These are phyloP conservation scores for Articulospora tetracladia DNA, from an alignment of 495 filamentous ascomycete species.

Conservation along the genomic window DNA sequence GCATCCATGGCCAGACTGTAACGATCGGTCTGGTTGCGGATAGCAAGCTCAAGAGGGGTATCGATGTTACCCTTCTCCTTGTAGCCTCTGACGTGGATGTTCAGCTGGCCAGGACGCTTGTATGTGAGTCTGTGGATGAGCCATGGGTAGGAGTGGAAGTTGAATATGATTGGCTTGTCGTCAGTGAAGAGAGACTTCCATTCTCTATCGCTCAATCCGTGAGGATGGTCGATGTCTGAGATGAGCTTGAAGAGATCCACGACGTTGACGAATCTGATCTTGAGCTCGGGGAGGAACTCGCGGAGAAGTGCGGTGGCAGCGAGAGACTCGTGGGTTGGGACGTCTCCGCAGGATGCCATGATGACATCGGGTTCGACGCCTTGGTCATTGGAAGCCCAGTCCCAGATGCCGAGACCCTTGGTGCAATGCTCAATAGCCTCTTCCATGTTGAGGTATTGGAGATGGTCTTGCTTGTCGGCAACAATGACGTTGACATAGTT, in stretches of 20 bases:
- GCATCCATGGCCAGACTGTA: constrained; percentile 70
- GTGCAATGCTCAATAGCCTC: constrained; percentile 66
- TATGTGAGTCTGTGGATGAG: constrained; percentile 69
- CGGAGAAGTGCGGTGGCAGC: constrained; percentile 65
- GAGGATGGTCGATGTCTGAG: constrained; percentile 57
- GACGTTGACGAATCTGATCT: constrained; percentile 71
- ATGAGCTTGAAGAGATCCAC: constrained; percentile 75
- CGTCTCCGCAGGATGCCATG: constrained; percentile 68
- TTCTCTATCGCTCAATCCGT: constrained; percentile 58
- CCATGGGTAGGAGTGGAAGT: constrained; percentile 78
- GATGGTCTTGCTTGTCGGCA: constrained; percentile 71
- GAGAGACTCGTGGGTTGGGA: constrained; percentile 64
- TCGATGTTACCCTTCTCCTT: constrained; percentile 78
- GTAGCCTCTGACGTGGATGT: constrained; percentile 69
- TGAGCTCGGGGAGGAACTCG: constrained; percentile 58
- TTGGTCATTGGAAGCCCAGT: constrained; percentile 54
- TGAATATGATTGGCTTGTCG: constrained; percentile 68
- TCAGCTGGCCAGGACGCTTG: constrained; percentile 56
- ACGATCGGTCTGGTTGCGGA: constrained; percentile 67
- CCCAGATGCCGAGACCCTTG: constrained; percentile 60
- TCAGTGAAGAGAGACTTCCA: constrained; percentile 64
- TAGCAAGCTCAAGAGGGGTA: constrained; percentile 67
- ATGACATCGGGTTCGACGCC: constrained; percentile 62
- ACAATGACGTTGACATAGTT: constrained; percentile 79
- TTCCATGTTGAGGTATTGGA: constrained; percentile 66